phyloP scores from a whole-genome alignment of 2,329 filamentous ascomycete genomes.

The Spiromastix sp. region DNA sequence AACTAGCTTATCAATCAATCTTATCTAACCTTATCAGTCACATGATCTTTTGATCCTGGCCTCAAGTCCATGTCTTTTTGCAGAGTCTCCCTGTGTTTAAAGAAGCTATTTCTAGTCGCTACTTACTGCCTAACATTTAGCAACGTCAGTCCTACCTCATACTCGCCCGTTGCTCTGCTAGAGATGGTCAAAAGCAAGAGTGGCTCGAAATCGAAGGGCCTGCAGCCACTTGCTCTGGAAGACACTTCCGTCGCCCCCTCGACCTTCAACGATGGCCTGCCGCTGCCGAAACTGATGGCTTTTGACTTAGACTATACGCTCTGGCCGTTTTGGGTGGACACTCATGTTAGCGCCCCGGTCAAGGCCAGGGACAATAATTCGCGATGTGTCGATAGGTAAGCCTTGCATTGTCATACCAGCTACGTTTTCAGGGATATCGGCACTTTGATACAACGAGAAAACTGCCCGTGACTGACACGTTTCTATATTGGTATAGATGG shows the following conservation, averaged over 20 bases:
- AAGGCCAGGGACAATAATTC: conserved; percentile 47
- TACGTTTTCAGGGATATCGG: no score
- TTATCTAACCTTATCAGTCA: no score
- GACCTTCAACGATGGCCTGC: conserved; percentile 55
- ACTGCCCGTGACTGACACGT: no score
- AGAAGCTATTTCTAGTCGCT: no score
- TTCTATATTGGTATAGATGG: conserved; percentile 27
- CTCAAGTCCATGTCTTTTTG: no score
- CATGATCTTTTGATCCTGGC: no score
- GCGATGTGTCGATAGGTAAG: conserved; percentile 33
- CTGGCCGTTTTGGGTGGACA: conserved; percentile 99
- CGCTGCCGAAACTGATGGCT: conserved; percentile 72
- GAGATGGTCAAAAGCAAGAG: conserved; percentile 9
- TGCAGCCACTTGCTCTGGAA: conserved; percentile 7
- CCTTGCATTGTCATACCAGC: conserved; percentile 2
- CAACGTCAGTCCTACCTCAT: background rate
- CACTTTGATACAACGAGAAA: no score
- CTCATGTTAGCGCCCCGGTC: conserved; percentile 70
- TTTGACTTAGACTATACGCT: conserved; percentile 97
- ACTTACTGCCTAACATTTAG: background rate
- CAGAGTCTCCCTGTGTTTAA: no score
- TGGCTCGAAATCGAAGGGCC: conserved; percentile 5
- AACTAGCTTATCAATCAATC: no score
- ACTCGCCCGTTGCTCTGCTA: background rate
- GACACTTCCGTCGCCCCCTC: conserved; percentile 29